Conservation (phyloP, 305 asterid genomes). For the Withania somnifera region DNA sequence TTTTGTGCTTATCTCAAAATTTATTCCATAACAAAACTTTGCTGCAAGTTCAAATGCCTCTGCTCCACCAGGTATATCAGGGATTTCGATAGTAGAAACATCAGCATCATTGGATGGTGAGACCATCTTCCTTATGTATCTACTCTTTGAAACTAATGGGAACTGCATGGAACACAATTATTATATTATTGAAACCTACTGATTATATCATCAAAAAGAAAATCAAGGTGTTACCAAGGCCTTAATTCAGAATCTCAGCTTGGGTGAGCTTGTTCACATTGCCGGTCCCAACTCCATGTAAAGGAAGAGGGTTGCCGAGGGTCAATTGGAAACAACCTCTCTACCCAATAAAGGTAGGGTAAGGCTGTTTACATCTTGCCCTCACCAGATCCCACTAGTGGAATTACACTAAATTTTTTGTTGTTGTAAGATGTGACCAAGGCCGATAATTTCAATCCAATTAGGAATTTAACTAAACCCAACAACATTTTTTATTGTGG, state of each 20-base stretch:
- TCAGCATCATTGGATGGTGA: constrained; percentile 41
- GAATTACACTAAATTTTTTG: neutral
- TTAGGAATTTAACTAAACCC: neutral
- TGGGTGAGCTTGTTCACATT: neutral
- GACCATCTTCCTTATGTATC: constrained; percentile 49
- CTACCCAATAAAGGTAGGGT: neutral
- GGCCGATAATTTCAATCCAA: neutral
- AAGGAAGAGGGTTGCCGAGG: neutral
- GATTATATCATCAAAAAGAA: neutral
- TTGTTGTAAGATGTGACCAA: neutral
- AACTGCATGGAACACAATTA: constrained; percentile 32
- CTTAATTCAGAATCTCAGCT: neutral
- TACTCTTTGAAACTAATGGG: constrained; percentile 78
- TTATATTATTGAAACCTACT: neutral
- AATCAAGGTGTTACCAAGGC: neutral
- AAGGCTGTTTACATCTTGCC: neutral
- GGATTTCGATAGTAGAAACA: constrained; percentile 35
- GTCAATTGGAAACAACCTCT: neutral
- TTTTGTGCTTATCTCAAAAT: constrained; percentile 55
- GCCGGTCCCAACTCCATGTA: neutral
- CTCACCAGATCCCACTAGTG: too few relatives aligned
- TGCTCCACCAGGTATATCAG: constrained; percentile 71
- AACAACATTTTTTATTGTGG: neutral
- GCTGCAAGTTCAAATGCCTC: constrained; percentile 85
- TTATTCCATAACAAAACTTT: constrained; percentile 80